A percentile compares a stretch with the other conserved stretches of the same genome.
These are phyloP conservation scores for Chlamydomonas schloesseri DNA, from an alignment of 139 green algal genomes.

Conservation along the genomic window DNA sequence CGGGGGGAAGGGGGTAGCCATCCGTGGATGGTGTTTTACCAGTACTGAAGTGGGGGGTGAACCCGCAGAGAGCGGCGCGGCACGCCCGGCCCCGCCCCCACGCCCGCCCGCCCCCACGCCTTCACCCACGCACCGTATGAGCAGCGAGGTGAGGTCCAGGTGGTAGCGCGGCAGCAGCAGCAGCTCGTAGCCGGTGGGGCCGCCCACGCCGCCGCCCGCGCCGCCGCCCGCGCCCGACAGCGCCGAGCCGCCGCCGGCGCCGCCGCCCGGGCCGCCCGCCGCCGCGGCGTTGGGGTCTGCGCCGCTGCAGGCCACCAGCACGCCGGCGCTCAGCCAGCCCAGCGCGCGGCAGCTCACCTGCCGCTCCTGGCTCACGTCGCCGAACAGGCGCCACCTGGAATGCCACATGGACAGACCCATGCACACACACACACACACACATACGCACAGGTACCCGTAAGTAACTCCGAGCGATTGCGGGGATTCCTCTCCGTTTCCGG, in stretches of 20 bases:
- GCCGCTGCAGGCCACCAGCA: slow-evolving; percentile 50
- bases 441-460: too few species aligned
- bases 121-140: slow-evolving; percentile 48
- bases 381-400: slow-evolving; percentile 86
- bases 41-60: too few species aligned
- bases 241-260: not conserved
- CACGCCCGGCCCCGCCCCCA: not conserved
- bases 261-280: not conserved
- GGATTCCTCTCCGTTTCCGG: too few species aligned
- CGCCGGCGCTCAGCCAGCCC: slow-evolving; percentile 71
- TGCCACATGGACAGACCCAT: not conserved
- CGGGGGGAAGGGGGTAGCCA: too few species aligned
- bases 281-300: not conserved
- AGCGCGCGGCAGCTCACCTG: slow-evolving; percentile 63
- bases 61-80: too few species aligned
- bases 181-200: slow-evolving; percentile 67
- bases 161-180: slow-evolving; percentile 90
- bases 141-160: slow-evolving; percentile 86
- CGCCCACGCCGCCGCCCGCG: not conserved
- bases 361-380: slow-evolving; percentile 89
- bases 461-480: too few species aligned
- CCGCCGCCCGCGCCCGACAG: not conserved
- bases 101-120: not conserved
- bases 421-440: too few species aligned
- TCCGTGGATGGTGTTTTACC: too few species aligned